phyloP scores from a whole-genome alignment of 108 stramenopile genomes.

The Cyclotella atomus region DNA sequence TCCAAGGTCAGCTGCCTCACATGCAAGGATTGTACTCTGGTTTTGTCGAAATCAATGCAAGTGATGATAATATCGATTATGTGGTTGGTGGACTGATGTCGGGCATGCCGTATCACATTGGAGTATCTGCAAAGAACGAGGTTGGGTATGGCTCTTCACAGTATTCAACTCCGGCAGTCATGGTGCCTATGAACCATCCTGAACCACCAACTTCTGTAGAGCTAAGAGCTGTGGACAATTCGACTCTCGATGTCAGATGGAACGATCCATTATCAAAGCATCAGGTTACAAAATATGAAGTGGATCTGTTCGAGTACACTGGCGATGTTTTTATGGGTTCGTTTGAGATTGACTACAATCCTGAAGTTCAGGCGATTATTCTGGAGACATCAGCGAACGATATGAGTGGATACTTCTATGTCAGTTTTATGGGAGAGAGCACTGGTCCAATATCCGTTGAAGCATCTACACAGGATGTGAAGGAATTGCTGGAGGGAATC shows the following conservation, averaged over 20 bases:
- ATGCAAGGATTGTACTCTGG: slow-evolving; percentile 45
- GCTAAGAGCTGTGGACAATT: slow-evolving; percentile 30
- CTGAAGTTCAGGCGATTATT: slow-evolving; percentile 52
- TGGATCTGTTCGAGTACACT: slow-evolving; percentile 51
- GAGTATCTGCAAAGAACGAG: slow-evolving; percentile 68
- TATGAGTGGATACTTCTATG: slow-evolving; percentile 48
- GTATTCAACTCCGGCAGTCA: slow-evolving; percentile 48
- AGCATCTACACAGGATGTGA: slow-evolving; percentile 28
- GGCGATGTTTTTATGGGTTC: slow-evolving; percentile 40
- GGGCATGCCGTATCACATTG: slow-evolving; percentile 56
- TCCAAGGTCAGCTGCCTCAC: slow-evolving; percentile 47
- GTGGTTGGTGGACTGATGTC: slow-evolving; percentile 24
- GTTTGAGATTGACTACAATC: slow-evolving; percentile 19
- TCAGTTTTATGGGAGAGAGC: slow-evolving; percentile 44
- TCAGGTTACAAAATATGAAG: slow-evolving; percentile 41
- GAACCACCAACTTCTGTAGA: slow-evolving; percentile 43
- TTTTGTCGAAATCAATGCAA: slow-evolving; percentile 35
- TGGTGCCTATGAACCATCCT: slow-evolving; percentile 30
- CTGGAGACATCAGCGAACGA: slow-evolving; percentile 43
- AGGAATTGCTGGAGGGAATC: slow-evolving; percentile 54
- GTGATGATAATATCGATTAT: slow-evolving; percentile 12
- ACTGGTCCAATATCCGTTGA: slow-evolving; percentile 35
- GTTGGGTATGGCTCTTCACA: slow-evolving; percentile 43
- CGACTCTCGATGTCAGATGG: slow-evolving; percentile 50
- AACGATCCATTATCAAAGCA: slow-evolving; percentile 28